Conservation (phyloP, 176 grass and related monocot species). For the Guadua angustifolia region DNA sequence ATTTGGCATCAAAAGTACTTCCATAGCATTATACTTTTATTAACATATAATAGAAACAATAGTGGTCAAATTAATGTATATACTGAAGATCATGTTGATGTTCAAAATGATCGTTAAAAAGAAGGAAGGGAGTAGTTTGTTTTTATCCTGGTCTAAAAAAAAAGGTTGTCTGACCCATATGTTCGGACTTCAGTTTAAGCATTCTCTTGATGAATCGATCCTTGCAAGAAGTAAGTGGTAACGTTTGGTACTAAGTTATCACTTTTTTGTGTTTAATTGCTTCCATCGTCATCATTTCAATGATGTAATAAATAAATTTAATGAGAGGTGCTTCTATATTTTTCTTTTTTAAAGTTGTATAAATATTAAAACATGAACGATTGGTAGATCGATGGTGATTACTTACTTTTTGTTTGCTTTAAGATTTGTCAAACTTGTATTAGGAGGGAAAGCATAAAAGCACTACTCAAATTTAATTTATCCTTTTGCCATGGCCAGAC, state of each 20-base stretch:
- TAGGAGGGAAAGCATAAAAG: too few species aligned
- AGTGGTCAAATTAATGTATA: neutral
- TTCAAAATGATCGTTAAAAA: neutral
- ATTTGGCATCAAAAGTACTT: neutral
- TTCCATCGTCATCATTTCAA: neutral
- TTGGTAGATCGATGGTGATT: too few species aligned
- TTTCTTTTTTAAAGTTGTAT: too few species aligned
- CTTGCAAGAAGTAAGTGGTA: neutral
- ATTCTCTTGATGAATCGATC: neutral
- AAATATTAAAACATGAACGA: too few species aligned
- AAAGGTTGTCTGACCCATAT: neutral
- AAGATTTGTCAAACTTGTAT: too few species aligned
- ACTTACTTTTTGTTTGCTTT: too few species aligned
- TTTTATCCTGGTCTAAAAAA: neutral
- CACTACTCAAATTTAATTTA: neutral
- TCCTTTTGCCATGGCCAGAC: neutral
- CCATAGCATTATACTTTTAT: neutral
- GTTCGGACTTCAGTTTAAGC: neutral
- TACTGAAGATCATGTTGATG: neutral
- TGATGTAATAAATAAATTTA: neutral
- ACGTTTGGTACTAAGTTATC: neutral
- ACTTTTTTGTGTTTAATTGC: neutral
- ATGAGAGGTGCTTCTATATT: too few species aligned
- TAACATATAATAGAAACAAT: neutral
- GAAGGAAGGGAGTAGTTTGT: neutral